A percentile compares a stretch with the other conserved stretches of the same genome.
These are phyloP conservation scores for Smallanthus sonchifolius DNA, from an alignment of 129 eudicot species.

Conservation along the genomic window DNA sequence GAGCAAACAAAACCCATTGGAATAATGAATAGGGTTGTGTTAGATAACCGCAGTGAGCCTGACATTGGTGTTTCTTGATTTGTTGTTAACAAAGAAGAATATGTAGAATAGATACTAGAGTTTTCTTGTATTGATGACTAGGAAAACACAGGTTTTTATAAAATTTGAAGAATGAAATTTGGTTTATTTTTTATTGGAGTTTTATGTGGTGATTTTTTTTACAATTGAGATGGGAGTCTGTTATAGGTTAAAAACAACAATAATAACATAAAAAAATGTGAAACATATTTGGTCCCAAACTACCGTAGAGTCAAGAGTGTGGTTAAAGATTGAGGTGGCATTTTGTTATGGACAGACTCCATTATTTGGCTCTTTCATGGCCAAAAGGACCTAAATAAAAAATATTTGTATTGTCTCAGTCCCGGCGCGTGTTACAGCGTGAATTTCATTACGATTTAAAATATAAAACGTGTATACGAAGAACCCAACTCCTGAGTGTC, in stretches of 20 bases:
- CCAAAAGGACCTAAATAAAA: too few relatives aligned
- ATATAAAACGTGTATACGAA: too few relatives aligned
- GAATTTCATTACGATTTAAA: too few relatives aligned
- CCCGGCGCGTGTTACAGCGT: too few relatives aligned
- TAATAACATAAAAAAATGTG: too few relatives aligned
- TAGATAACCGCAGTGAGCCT: constrained; percentile 21
- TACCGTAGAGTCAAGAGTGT: too few relatives aligned
- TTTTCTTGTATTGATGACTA: background rate
- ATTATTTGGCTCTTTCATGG: too few relatives aligned
- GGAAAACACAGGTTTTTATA: background rate
- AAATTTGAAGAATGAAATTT: background rate
- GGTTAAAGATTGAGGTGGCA: too few relatives aligned
- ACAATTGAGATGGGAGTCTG: background rate
- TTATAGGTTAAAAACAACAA: background rate
- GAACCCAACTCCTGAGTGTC: too few relatives aligned
- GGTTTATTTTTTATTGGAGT: background rate
- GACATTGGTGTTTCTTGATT: constrained; percentile 17
- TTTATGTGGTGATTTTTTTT: background rate
- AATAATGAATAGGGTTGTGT: constrained; percentile 27
- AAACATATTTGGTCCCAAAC: background rate
- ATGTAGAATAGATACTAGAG: constrained; percentile 3
- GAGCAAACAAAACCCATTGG: constrained; percentile 50
- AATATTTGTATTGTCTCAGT: too few relatives aligned
- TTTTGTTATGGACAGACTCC: too few relatives aligned
- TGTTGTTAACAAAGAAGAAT: background rate